Evolutionary conservation across 2,329 filamentous ascomycete species (phyloP).

Genomic region (Orbilia oligospora): DNA sequence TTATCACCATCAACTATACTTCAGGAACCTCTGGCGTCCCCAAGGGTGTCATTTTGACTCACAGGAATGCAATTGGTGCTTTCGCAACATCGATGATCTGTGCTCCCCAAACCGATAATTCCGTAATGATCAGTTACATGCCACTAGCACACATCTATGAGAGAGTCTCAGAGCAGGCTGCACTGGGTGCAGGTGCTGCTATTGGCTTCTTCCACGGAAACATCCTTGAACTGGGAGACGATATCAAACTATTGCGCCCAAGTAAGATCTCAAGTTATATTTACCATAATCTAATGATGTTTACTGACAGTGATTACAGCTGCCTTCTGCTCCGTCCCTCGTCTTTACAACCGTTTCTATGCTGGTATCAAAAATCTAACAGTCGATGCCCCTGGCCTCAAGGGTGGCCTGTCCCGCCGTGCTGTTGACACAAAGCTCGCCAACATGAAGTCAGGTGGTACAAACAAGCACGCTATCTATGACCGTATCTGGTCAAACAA

Average conservation of each 20-base stretch:
- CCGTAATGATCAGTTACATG: constrained; percentile 83
- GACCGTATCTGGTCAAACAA: constrained; percentile 93
- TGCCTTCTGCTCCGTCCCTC: constrained; percentile 87
- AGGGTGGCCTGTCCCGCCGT: constrained; percentile 83
- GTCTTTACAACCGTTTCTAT: constrained; percentile 91
- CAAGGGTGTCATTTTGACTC: constrained; percentile 87
- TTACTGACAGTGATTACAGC: constrained; percentile 27
- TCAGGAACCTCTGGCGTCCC: constrained; percentile 86
- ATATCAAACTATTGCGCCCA: constrained; percentile 87
- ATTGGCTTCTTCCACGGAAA: constrained; percentile 97
- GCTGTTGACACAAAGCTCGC: constrained; percentile 85
- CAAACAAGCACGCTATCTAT: constrained; percentile 82
- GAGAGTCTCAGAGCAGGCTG: constrained; percentile 82
- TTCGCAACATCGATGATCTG: constrained; percentile 72
- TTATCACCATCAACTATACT: constrained; percentile 92
- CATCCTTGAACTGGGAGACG: constrained; percentile 86
- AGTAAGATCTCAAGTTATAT: constrained; percentile 67
- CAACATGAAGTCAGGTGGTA: constrained; percentile 81
- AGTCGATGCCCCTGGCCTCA: constrained; percentile 82
- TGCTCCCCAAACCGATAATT: constrained; percentile 71
- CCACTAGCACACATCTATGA: constrained; percentile 96
- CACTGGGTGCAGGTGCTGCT: constrained; percentile 78
- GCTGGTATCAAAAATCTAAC: constrained; percentile 84
- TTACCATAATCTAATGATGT: background rate
- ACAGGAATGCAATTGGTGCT: constrained; percentile 83